Conservation (phyloP, 139 green algal genomes). For the Chlorella sp. region DNA sequence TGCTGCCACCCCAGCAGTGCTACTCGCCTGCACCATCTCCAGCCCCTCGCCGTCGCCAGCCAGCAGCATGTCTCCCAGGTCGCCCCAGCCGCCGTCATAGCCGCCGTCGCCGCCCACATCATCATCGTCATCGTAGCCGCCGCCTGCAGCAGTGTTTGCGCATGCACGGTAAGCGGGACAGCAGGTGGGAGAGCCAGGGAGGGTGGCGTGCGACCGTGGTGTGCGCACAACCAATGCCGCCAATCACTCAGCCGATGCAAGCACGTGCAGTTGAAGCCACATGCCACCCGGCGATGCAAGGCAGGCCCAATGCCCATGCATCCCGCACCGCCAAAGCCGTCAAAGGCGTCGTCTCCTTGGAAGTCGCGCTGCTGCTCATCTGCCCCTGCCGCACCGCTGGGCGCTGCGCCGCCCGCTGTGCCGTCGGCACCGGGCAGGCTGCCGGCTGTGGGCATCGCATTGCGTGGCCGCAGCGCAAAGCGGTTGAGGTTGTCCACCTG, state of each 20-base stretch:
- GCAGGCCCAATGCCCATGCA: too few species aligned
- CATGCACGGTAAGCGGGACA: too few species aligned
- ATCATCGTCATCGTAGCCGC: conserved; percentile 17
- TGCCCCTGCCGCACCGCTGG: neutral
- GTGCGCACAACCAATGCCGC: too few species aligned
- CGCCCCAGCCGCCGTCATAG: conserved; percentile 37
- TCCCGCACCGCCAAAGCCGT: conserved; percentile 10
- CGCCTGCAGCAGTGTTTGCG: neutral
- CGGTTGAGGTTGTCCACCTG: conserved; percentile 33
- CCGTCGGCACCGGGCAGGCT: neutral
- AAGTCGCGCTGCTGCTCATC: neutral
- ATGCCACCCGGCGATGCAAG: too few species aligned
- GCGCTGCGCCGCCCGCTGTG: neutral
- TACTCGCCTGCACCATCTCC: conserved; percentile 8
- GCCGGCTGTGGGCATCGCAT: neutral
- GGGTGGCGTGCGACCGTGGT: too few species aligned
- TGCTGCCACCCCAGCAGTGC: too few species aligned
- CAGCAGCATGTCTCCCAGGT: neutral
- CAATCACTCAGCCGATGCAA: too few species aligned
- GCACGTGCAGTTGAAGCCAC: too few species aligned
- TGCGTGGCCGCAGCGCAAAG: conserved; percentile 47
- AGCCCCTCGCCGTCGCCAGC: conserved; percentile 1
- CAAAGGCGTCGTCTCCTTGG: neutral
- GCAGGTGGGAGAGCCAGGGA: too few species aligned
- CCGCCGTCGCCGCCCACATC: conserved; percentile 29